A percentile compares a stretch with the other conserved stretches of the same genome.
These are phyloP conservation scores for Austropuccinia psidii DNA, from an alignment of 1,284 basidiomycete genomes.

Conservation along the genomic window DNA sequence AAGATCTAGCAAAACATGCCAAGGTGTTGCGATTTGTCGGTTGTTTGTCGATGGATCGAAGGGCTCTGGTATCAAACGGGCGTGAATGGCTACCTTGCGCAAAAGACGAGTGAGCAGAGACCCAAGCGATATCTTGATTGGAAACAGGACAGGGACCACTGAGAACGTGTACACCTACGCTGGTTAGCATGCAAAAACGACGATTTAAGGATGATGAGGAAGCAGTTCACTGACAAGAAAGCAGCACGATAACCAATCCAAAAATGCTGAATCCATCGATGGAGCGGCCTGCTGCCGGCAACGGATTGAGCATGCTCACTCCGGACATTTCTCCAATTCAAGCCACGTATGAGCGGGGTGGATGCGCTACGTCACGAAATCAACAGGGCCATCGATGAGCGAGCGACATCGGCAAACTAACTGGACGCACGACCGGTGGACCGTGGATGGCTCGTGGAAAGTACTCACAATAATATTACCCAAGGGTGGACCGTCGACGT, in stretches of 20 bases:
- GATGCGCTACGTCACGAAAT: too few species aligned
- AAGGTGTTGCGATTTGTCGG: not conserved
- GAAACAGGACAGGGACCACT: conserved; percentile 27
- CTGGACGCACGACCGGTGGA: too few species aligned
- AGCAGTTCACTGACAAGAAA: conserved; percentile 1
- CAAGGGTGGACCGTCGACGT: too few species aligned
- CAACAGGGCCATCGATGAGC: too few species aligned
- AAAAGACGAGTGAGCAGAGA: not conserved
- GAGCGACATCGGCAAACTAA: too few species aligned
- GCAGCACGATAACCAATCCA: conserved; percentile 14
- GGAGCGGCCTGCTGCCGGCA: not conserved
- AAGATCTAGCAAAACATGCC: conserved; percentile 9
- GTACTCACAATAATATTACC: too few species aligned
- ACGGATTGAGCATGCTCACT: too few species aligned
- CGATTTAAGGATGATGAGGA: not conserved
- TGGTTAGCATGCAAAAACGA: not conserved
- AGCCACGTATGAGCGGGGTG: too few species aligned
- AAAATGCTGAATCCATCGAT: conserved; percentile 36
- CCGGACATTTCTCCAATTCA: too few species aligned
- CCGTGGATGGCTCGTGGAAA: too few species aligned
- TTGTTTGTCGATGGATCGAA: not conserved
- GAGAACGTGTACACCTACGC: not conserved
- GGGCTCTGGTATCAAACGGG: not conserved
- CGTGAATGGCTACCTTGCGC: not conserved
- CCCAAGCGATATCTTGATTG: conserved; percentile 8